Evolutionary conservation across 768 basidiomycete genomes (phyloP), one percentile per base, ranked within the genome.

Genomic region (Tylopilus balloui): DNA sequence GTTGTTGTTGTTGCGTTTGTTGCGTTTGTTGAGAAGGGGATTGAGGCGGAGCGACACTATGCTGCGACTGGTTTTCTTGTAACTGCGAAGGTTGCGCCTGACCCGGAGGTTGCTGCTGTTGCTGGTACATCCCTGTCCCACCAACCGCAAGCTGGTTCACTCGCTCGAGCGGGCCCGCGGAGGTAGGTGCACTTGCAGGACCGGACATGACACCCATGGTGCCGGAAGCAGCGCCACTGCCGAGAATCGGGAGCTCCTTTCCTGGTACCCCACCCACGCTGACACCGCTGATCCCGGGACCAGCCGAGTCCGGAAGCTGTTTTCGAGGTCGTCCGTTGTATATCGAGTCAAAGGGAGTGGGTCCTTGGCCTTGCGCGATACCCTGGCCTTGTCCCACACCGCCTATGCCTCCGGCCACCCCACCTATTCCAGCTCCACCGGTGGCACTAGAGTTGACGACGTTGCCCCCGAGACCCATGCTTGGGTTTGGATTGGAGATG

Each of bases 321-420:
- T 92, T 92, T 56, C 89, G 77, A 12, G 89, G 90, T 37, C 89
- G 81, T 27, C 87, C 84, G 55, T 86, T 88, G 64, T 81, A 90
- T 58, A 85, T 79, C 58, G 81, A 73, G 42, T 91, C 88, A 58
- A 86, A 89, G 10, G 82, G 76, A 41, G 86, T 39, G 1, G 53
- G 59, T 14, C 51, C 64, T 44, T 59, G 64, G 1, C 49, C 44
- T 31, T 69, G 65, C 2, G 47, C 2, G 32, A 59, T 43, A 29
- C 40, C 50, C 21, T 61, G 62, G 0, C 37, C 51, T 47, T 65
- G 64, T n/a, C 47, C 41, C 2, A 41, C 52, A 23, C 50, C 24
- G 19, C 47, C 47, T 42, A 63, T 51, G 17, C 44, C 21, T 19
- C 53, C 56, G 1, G 44, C 9, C 34, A 63, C 48, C 1, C 52